Evolutionary conservation across 768 basidiomycete genomes (phyloP), one percentile per base, ranked within the genome.

Genomic region (Gymnopilus junonius): DNA sequence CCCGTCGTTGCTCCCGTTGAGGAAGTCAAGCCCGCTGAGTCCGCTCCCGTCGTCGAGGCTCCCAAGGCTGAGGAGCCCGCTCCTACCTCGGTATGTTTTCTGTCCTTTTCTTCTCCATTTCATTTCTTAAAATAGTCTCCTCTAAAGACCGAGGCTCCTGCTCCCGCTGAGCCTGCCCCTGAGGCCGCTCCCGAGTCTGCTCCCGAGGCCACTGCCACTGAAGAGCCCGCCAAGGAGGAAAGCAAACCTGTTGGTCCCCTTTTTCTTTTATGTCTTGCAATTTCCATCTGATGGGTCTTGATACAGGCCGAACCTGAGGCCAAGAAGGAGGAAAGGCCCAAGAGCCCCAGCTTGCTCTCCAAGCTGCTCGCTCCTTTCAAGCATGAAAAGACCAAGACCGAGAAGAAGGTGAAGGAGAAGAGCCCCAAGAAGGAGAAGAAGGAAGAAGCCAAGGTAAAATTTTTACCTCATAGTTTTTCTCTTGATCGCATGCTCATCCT

Each of bases 311-410:
- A 89, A 73, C 79, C 80, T 55, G 80, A 84, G 64, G 69, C 79
- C 31, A 89, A 90, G 86, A 93, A 92, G 82, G 89, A 93, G 68
- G 88, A 92, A 39, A 83, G 85, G 68, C 90, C 92, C 70, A 92
- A 89, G 86, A 93, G 91, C 79, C 92, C 92, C 17, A 79, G 85
- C 56, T 71, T 95, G 67, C 82, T 96, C 61, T 74, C 87, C 69
- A 95, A 91, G 78, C 79, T 96, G 65, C 87, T 96, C 62, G 87
- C 88, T 29, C 85, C 90, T 42, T 89, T 94, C 85, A 93, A 92
- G 81, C 80, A 76, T 59, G 87, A 88, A 68, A 67, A 67, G 61
- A 37, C 37, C 48, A 64, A 65, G 53, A 42, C 50, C n/a, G 69
- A 70, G 65, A 92, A 89, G 82, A 87, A 88, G 77, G 75, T 72